Conservation (phyloP, 148 eudicot species). For the Rhododendron griersonianum region DNA sequence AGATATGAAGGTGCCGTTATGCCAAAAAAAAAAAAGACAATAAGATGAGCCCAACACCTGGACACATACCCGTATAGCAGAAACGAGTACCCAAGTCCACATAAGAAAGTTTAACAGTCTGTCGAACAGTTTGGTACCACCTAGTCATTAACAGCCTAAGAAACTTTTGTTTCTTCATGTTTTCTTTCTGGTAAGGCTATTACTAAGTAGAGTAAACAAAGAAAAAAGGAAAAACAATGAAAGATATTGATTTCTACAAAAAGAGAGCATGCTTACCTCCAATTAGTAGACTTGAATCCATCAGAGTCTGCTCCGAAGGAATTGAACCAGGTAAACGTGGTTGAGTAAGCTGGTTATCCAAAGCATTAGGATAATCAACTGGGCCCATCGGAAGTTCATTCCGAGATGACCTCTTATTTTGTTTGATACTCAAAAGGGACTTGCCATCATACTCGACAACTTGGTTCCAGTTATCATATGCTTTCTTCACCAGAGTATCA, state of each 20-base stretch:
- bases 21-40: not conserved
- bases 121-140: not conserved
- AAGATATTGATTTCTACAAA: not conserved
- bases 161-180: no score
- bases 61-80: not conserved
- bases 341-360: slow-evolving; percentile 48
- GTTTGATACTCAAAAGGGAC: slow-evolving; percentile 65
- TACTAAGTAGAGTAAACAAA: no score
- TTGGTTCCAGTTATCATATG: slow-evolving; percentile 91
- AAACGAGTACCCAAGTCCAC: not conserved
- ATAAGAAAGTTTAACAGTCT: not conserved
- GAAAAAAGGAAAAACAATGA: not conserved
- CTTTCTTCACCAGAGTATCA: slow-evolving; percentile 79
- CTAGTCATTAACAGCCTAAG: not conserved
- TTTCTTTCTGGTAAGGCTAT: not conserved
- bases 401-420: slow-evolving; percentile 49
- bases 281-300: slow-evolving; percentile 38
- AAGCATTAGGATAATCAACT: slow-evolving; percentile 36
- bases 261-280: slow-evolving; percentile 38
- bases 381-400: slow-evolving; percentile 43
- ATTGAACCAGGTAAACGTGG: slow-evolving; percentile 43
- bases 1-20: not conserved
- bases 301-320: slow-evolving; percentile 42
- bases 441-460: slow-evolving; percentile 93
- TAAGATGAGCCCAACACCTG: not conserved